These are phyloP conservation scores for Venturia oleaginea DNA, from an alignment of 2,329 filamentous ascomycete genomes.

Conservation along the genomic window DNA sequence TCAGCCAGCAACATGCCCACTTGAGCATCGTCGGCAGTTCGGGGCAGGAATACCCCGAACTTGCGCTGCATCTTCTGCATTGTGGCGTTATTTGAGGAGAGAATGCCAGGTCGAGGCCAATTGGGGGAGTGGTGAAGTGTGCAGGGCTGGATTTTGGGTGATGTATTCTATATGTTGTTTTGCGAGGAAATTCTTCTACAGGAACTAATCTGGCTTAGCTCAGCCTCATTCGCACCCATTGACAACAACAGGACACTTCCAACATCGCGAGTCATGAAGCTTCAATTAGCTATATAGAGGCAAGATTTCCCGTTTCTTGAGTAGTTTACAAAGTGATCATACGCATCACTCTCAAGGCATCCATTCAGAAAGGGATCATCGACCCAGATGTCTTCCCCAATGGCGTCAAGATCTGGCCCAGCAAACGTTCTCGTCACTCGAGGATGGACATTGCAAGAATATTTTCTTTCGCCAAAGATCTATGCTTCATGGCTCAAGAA, in stretches of 20 bases:
- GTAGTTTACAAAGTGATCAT: background rate
- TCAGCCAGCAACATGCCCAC: slow-evolving; percentile 67
- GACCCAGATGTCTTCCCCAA: too few relatives aligned
- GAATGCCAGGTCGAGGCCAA: background rate
- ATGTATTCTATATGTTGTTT: background rate
- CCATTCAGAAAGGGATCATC: too few relatives aligned
- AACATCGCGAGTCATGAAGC: background rate
- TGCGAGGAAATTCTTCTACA: background rate
- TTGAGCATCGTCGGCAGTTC: slow-evolving; percentile 66
- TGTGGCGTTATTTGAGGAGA: background rate
- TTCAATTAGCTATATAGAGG: background rate
- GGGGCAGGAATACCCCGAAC: slow-evolving; percentile 62
- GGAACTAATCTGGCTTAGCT: background rate
- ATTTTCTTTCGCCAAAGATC: background rate
- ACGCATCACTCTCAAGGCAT: too few relatives aligned
- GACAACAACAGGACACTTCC: background rate
- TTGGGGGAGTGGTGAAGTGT: background rate
- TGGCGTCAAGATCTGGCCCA: too few relatives aligned
- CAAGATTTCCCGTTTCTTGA: background rate
- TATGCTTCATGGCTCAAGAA: background rate
- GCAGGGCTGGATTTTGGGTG: background rate
- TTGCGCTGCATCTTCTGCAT: slow-evolving; percentile 68
- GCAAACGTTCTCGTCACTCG: too few relatives aligned
- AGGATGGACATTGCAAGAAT: background rate
- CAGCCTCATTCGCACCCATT: background rate